Evolutionary conservation across 306 rosid species (phyloP).

Genomic region (Cotoneaster glaucophyllus): DNA sequence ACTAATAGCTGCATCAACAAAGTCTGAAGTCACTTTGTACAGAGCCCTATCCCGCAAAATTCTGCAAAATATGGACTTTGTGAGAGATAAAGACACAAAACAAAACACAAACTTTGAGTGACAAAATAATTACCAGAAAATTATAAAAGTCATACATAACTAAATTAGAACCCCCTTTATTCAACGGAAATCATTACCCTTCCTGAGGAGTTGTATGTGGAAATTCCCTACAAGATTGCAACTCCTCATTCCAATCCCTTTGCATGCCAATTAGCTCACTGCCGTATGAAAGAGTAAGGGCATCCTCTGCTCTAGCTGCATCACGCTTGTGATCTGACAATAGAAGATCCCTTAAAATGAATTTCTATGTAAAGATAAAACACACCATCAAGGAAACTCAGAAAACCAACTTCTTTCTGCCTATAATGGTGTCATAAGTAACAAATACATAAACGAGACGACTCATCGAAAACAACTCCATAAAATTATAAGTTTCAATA

Average conservation of each 20-base stretch:
- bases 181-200: conserved; percentile 42
- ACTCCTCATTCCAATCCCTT: conserved; percentile 99
- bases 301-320: conserved; percentile 92
- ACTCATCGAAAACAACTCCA: not conserved
- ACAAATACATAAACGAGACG: not conserved
- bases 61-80: conserved; percentile 34
- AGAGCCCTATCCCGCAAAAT: conserved; percentile 97
- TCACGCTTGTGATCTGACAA: conserved; percentile 83
- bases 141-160: not conserved
- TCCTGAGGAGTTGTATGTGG: conserved; percentile 90
- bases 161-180: conserved; percentile 7
- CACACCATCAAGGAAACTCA: conserved; percentile 6
- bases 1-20: conserved; percentile 88
- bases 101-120: conserved; percentile 7
- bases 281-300: conserved; percentile 82
- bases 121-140: conserved; percentile 16
- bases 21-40: conserved; percentile 96
- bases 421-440: not conserved
- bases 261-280: conserved; percentile 98
- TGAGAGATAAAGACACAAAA: not conserved
- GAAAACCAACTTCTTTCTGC: not conserved
- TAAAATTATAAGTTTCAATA: not conserved
- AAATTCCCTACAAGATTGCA: conserved; percentile 97
- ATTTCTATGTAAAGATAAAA: not conserved
- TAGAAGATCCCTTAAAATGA: not conserved